phyloP scores from a whole-genome alignment of 1,139 yeast genomes.

The Diutina rugosa region DNA sequence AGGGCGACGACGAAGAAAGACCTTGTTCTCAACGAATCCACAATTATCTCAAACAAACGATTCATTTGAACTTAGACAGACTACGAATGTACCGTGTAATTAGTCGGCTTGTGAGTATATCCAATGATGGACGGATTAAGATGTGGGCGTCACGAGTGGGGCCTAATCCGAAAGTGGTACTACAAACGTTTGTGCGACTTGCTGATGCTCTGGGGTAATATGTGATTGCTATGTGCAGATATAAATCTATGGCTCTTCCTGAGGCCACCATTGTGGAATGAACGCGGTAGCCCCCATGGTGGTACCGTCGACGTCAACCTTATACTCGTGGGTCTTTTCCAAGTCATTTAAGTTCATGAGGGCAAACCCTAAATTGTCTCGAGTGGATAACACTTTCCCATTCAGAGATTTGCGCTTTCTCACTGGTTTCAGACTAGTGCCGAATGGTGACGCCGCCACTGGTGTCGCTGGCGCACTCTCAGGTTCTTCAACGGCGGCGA shows the following conservation, averaged over 20 bases:
- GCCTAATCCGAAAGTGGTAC: not conserved
- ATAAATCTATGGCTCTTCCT: not conserved
- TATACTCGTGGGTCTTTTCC: not conserved
- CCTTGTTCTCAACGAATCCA: not conserved
- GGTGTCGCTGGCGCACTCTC: not conserved
- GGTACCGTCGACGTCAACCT: not conserved
- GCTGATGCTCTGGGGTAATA: not conserved
- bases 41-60: not conserved
- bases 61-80: not conserved
- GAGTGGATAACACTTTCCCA: not conserved
- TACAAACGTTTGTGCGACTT: not conserved
- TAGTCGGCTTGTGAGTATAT: not conserved
- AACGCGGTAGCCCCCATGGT: not conserved
- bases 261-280: not conserved
- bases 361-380: slow-evolving; percentile 1
- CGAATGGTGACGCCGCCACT: not conserved
- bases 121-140: not conserved
- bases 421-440: not conserved
- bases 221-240: not conserved
- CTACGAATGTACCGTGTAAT: not conserved
- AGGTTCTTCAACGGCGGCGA: not conserved
- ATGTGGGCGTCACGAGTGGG: not conserved
- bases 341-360: not conserved
- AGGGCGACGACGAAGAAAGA: not conserved
- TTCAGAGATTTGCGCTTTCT: not conserved